These are phyloP conservation scores for Blastomyces parvus DNA, from an alignment of 2,329 filamentous ascomycete species.

Conservation along the genomic window DNA sequence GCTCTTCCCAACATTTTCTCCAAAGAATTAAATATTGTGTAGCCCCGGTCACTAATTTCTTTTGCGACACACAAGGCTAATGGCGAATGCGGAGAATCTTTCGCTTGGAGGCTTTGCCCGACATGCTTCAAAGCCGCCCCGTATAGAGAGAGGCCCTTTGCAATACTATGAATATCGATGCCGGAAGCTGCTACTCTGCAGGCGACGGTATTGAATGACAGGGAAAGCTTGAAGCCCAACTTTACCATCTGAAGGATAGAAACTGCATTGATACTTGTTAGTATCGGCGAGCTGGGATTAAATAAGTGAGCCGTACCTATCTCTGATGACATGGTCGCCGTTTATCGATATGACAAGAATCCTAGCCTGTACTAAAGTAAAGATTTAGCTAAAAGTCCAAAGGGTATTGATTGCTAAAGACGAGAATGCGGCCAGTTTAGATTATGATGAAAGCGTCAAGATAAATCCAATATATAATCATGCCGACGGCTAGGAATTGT, in stretches of 20 bases:
- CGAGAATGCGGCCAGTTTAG: background rate
- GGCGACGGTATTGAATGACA: slow-evolving; percentile 35
- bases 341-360: background rate
- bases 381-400: background rate
- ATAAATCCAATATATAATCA: background rate
- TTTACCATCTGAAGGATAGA: slow-evolving; percentile 8
- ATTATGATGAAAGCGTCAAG: background rate
- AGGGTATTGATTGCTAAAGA: background rate
- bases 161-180: slow-evolving; percentile 35
- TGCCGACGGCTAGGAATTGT: background rate
- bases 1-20: slow-evolving; percentile 33
- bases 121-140: slow-evolving; percentile 33
- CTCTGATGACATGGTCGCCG: background rate
- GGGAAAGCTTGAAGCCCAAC: slow-evolving; percentile 33
- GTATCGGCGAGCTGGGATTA: slow-evolving; percentile 18
- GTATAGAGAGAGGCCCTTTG: slow-evolving; percentile 34
- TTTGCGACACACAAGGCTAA: slow-evolving; percentile 28
- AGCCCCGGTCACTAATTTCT: slow-evolving; percentile 33
- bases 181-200: slow-evolving; percentile 32
- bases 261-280: slow-evolving; percentile 49
- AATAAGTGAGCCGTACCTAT: background rate
- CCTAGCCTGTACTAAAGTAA: background rate
- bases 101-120: slow-evolving; percentile 25
- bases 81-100: slow-evolving; percentile 25
- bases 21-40: slow-evolving; percentile 34